These are phyloP conservation scores for Elsinoe fawcettii DNA, from an alignment of 2,329 filamentous ascomycete species.

Conservation along the genomic window DNA sequence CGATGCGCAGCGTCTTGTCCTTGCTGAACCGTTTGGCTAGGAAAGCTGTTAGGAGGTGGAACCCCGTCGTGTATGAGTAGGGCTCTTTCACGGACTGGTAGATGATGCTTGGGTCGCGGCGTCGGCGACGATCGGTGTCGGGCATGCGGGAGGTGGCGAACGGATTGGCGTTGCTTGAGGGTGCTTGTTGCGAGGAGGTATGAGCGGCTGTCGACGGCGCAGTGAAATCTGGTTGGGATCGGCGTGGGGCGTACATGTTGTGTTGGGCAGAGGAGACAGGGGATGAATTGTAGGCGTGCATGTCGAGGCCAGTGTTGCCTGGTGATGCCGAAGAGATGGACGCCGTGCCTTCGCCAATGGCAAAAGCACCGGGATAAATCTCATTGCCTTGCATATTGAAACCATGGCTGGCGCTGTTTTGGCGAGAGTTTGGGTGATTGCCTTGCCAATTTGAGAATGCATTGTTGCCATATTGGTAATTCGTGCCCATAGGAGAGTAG, in stretches of 20 bases:
- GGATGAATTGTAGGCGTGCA: slow-evolving; percentile 32
- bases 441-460: slow-evolving; percentile 26
- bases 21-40: slow-evolving; percentile 70
- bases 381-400: slow-evolving; percentile 32
- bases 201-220: background rate
- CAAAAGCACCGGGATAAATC: slow-evolving; percentile 48
- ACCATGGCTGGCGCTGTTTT: slow-evolving; percentile 37
- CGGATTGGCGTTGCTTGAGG: slow-evolving; percentile 26
- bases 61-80: slow-evolving; percentile 83
- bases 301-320: slow-evolving; percentile 45
- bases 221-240: slow-evolving; percentile 13
- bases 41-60: slow-evolving; percentile 78
- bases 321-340: slow-evolving; percentile 53
- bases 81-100: slow-evolving; percentile 86
- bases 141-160: slow-evolving; percentile 24
- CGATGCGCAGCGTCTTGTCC: slow-evolving; percentile 72
- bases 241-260: slow-evolving; percentile 9
- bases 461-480: slow-evolving; percentile 14
- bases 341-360: slow-evolving; percentile 50
- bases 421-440: slow-evolving; percentile 32
- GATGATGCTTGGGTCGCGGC: slow-evolving; percentile 69
- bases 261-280: slow-evolving; percentile 15
- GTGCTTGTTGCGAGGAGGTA: slow-evolving; percentile 23
- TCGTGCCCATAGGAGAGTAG: slow-evolving; percentile 13
- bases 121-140: slow-evolving; percentile 39